Evolutionary conservation across 2,329 filamentous ascomycete species (phyloP).

Genomic region (Fusarium virguliforme): DNA sequence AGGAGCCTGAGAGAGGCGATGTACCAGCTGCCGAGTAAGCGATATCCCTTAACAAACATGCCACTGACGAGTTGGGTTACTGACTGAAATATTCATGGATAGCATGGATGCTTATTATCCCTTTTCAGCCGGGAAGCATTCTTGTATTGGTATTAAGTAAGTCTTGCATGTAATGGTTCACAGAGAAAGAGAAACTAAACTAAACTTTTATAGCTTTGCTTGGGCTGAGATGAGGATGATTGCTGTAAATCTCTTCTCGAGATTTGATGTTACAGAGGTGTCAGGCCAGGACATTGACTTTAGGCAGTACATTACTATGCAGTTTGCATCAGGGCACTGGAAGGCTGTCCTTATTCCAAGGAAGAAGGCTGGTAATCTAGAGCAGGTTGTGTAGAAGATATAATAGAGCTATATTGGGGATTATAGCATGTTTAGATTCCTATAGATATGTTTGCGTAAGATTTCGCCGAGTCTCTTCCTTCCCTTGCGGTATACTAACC

Average conservation of each 20-base stretch:
- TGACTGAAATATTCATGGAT: neutral
- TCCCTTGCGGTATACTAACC: too few relatives aligned
- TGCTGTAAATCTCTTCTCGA: constrained; percentile 1
- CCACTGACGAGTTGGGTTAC: neutral
- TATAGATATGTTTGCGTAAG: too few relatives aligned
- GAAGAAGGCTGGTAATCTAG: neutral
- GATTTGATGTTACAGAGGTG: constrained; percentile 1
- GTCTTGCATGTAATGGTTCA: neutral
- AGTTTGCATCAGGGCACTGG: constrained; percentile 3
- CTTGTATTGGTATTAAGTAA: constrained; percentile 10
- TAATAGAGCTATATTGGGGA: too few relatives aligned
- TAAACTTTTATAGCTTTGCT: neutral
- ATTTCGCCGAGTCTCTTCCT: too few relatives aligned
- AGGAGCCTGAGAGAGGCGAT: neutral
- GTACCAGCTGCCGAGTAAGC: neutral
- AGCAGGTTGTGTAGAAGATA: neutral
- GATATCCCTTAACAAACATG: neutral
- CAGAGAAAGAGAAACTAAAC: neutral
- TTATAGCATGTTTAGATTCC: too few relatives aligned
- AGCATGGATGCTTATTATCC: neutral
- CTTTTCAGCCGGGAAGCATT: neutral
- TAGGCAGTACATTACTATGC: constrained; percentile 8
- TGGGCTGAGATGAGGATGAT: constrained; percentile 17
- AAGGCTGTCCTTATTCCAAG: constrained; percentile 20
- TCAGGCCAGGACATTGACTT: neutral